phyloP scores from a whole-genome alignment of 2,329 filamentous ascomycete species.

The Fusarium incarnatum region DNA sequence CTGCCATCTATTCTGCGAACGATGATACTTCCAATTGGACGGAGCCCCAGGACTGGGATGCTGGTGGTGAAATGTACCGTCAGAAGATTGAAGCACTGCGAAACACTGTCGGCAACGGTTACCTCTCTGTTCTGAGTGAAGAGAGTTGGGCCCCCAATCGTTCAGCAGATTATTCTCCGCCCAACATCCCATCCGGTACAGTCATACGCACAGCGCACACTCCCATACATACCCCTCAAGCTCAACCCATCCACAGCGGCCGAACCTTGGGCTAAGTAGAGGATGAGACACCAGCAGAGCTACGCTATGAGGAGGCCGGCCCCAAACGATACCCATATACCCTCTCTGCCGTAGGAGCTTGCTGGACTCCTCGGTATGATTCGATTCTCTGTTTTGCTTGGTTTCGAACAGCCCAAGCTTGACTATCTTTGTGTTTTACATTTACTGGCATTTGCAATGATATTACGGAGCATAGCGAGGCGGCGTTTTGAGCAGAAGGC shows the following conservation, averaged over 20 bases:
- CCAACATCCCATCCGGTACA: conserved; percentile 44
- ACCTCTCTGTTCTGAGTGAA: conserved; percentile 87
- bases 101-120: conserved; percentile 86
- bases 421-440: conserved; percentile 34
- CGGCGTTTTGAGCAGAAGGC: conserved; percentile 51
- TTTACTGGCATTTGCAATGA: conserved; percentile 41
- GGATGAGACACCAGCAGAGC: conserved; percentile 27
- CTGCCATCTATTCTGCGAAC: conserved; percentile 30
- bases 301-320: conserved; percentile 40
- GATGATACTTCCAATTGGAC: conserved; percentile 51
- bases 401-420: conserved; percentile 28
- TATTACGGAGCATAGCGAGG: conserved; percentile 56
- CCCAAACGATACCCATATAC: conserved; percentile 49
- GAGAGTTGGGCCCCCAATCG: conserved; percentile 66
- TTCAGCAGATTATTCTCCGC: conserved; percentile 39
- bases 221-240: conserved; percentile 48
- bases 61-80: conserved; percentile 81
- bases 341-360: conserved; percentile 36
- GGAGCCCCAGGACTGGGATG: conserved; percentile 69
- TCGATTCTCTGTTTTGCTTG: conserved; percentile 37
- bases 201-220: conserved; percentile 49
- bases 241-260: conserved; percentile 65
- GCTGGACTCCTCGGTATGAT: conserved; percentile 31
- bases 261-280: conserved; percentile 60
- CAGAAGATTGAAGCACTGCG: conserved; percentile 89